Percentiles rank a stretch among this genome's conserved stretches.
Evolutionary conservation across 805 yeast species (phyloP).

Genomic region (Wickerhamomyces queroliae): DNA sequence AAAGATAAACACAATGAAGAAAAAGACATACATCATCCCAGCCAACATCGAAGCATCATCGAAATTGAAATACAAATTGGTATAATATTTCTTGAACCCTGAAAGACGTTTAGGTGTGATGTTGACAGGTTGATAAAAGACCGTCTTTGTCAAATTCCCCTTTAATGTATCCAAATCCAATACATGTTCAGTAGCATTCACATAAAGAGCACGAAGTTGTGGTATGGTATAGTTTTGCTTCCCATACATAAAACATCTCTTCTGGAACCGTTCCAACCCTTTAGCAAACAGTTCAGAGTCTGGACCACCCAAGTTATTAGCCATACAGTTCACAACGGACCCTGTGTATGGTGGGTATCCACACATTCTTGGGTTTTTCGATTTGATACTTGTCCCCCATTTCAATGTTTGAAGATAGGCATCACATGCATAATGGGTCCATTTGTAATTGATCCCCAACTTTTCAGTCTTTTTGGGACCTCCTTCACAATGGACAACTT

Average conservation of each 20-base stretch:
- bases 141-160: constrained; percentile 3
- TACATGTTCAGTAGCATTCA: constrained; percentile 23
- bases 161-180: constrained; percentile 2
- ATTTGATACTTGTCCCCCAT: not conserved
- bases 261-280: not conserved
- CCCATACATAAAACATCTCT: constrained; percentile 1
- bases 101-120: not conserved
- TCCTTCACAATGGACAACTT: too few relatives aligned
- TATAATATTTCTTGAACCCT: constrained; percentile 1
- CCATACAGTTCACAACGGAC: constrained; percentile 5
- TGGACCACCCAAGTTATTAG: constrained; percentile 2
- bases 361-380: not conserved
- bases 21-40: constrained; percentile 30
- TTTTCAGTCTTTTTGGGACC: not conserved
- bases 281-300: constrained; percentile 9
- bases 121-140: constrained; percentile 9
- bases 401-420: not conserved
- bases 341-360: not conserved
- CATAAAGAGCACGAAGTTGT: constrained; percentile 22
- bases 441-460: not conserved
- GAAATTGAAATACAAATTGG: constrained; percentile 10
- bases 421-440: not conserved
- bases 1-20: constrained; percentile 31
- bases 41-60: constrained; percentile 17
- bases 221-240: constrained; percentile 7